Conservation (phyloP, 768 basidiomycete species). For the Royoungia palumana region DNA sequence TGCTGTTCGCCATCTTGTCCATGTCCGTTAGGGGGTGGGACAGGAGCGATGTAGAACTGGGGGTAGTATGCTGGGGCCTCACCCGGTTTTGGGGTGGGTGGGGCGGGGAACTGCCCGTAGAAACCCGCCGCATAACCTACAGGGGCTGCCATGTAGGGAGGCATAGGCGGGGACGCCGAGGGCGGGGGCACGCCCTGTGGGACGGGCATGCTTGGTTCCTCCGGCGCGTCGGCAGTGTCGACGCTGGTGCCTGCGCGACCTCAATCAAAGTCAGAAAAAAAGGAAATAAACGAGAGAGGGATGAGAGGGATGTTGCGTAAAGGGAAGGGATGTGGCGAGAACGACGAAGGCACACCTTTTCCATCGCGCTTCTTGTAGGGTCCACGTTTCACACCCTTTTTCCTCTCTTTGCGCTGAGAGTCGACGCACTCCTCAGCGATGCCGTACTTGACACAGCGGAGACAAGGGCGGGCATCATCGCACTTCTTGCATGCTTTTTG, state of each 20-base stretch:
- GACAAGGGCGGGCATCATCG: constrained; percentile 88
- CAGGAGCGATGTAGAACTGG: constrained; percentile 45
- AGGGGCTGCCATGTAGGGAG: constrained; percentile 48
- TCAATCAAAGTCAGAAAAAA: constrained; percentile 46
- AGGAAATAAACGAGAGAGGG: constrained; percentile 1
- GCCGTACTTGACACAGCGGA: constrained; percentile 90
- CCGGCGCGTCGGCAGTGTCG: constrained; percentile 43
- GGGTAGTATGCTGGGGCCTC: constrained; percentile 51
- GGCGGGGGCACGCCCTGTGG: constrained; percentile 41
- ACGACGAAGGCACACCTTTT: constrained; percentile 59
- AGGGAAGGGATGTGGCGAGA: constrained; percentile 21
- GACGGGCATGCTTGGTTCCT: constrained; percentile 41
- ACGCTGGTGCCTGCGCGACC: constrained; percentile 57
- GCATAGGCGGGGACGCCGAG: constrained; percentile 46
- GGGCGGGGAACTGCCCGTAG: constrained; percentile 53
- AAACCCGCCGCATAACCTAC: constrained; percentile 53
- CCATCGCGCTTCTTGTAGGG: constrained; percentile 96
- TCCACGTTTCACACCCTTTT: constrained; percentile 81
- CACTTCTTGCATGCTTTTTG: constrained; percentile 93
- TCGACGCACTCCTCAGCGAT: constrained; percentile 83
- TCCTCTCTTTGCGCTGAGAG: constrained; percentile 89
- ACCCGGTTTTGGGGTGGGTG: constrained; percentile 48
- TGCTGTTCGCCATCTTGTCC: constrained; percentile 42
- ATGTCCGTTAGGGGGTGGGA: constrained; percentile 39
- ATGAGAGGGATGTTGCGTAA: constrained; percentile 11